phyloP scores from a whole-genome alignment of 345 rosid species.

The Salix caprea region DNA sequence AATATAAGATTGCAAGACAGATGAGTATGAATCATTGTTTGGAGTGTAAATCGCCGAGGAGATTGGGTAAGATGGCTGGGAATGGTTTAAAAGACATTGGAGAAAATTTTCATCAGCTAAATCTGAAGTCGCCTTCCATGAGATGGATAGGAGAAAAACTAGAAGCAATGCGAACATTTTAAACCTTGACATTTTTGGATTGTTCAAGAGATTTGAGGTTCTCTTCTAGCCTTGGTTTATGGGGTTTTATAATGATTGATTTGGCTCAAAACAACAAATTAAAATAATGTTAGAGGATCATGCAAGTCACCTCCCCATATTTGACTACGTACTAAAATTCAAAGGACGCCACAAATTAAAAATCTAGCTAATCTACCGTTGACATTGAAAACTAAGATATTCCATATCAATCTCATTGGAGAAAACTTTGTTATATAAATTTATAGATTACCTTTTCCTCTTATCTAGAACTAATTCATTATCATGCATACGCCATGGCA shows the following conservation, averaged over 20 bases:
- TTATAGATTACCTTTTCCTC: too few species aligned
- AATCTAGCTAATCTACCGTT: too few species aligned
- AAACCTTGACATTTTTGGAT: not conserved
- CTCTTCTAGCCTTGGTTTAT: not conserved
- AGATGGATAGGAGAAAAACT: not conserved
- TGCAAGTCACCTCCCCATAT: not conserved
- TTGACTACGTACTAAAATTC: not conserved
- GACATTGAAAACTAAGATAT: too few species aligned
- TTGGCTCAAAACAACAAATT: not conserved
- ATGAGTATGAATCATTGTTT: constrained; percentile 9
- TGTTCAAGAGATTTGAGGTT: not conserved
- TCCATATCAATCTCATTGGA: too few species aligned
- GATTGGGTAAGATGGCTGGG: constrained; percentile 19
- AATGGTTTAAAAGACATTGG: constrained; percentile 13
- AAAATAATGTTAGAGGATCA: not conserved
- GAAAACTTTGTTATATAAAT: too few species aligned
- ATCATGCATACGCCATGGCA: too few species aligned
- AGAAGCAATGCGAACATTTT: not conserved
- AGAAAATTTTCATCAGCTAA: constrained; percentile 3
- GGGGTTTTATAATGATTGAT: not conserved
- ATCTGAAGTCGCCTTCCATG: not conserved
- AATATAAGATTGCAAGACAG: constrained; percentile 1
- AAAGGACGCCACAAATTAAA: not conserved
- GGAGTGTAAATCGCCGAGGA: constrained; percentile 20
- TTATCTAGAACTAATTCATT: too few species aligned